Base-by-base conservation (phyloP, 2,329 filamentous ascomycete species). In the Cercospora berteroae region DNA sequence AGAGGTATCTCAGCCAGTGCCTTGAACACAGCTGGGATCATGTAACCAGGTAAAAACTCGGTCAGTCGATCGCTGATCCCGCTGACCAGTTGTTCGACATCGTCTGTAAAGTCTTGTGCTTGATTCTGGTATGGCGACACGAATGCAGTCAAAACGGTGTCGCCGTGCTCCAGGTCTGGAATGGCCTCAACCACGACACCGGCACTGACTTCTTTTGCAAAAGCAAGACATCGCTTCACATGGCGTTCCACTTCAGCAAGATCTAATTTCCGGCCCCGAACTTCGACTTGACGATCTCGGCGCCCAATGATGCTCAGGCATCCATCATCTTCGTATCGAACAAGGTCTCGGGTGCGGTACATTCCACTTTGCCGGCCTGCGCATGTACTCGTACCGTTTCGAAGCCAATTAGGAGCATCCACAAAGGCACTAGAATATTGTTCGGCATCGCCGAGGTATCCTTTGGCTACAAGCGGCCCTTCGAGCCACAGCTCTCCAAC, bases 21-120 rank as follows among this genome's bases (percentile, higher is more conserved):
- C 4, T 97, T 80, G 4, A 95, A 79, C 66, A 88, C 86, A 0
- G 87, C 87, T 0, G 94, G 94, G 1, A 96, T 79, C 91, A 95
- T 95, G 76, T 96, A 96, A 0, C 78, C 73, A n/a, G 56, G 44
- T 12, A 44, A 12, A 4, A 4, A 25, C 5, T 23, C 52, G 10
- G 52, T 23, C 33, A 64, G 31, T 31, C 58, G 9, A 12, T 58
- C 12, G 9, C 27, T 59, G 62, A 64, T 64, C 16, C 29, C 36
- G 18, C 31, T n/a, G 10, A 23, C 33, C 52, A 48, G 25, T 12
- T 44, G 18, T 36, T 29, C 23, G 3, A 59, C 33, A 36, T 13
- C 1, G 1, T 33, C 5, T n/a, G 20, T 36, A 36, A 59, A 7
- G 62, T 13, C 31, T 27, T 64, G 20, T 12, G 23, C 5, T 55